A percentile compares a stretch with the other conserved stretches of the same genome.
phyloP scores from a whole-genome alignment of 306 rosid species.

The Quercus dentata region DNA sequence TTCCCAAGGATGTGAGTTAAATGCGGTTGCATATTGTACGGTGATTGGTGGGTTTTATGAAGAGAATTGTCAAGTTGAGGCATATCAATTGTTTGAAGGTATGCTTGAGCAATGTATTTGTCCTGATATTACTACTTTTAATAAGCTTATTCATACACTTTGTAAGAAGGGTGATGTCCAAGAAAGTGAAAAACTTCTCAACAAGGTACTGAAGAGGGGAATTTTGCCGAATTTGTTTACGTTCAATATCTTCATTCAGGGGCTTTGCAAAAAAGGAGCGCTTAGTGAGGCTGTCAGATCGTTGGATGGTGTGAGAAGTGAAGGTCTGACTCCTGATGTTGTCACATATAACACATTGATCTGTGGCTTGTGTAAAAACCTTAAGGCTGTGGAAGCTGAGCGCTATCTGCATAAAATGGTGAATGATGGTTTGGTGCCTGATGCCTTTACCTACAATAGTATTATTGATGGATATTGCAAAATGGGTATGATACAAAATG shows the following conservation, averaged over 20 bases:
- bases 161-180: constrained; percentile 64
- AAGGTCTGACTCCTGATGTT: constrained; percentile 69
- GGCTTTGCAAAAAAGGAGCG: constrained; percentile 65
- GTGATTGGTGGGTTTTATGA: constrained; percentile 74
- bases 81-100: constrained; percentile 59
- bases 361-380: constrained; percentile 71
- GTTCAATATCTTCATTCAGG: constrained; percentile 73
- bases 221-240: constrained; percentile 75
- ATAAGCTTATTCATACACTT: constrained; percentile 75
- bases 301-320: constrained; percentile 41
- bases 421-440: constrained; percentile 73
- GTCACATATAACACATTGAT: constrained; percentile 78
- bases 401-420: constrained; percentile 64
- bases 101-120: constrained; percentile 57
- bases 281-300: constrained; percentile 50
- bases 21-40: constrained; percentile 77
- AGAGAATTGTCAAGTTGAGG: constrained; percentile 32
- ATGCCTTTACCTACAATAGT: constrained; percentile 73
- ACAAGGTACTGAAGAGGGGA: constrained; percentile 82
- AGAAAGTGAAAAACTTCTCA: constrained; percentile 66
- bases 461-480: constrained; percentile 83
- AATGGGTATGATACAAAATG: constrained; percentile 63
- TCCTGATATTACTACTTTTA: constrained; percentile 64
- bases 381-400: constrained; percentile 66
- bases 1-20: constrained; percentile 55